phyloP scores from a whole-genome alignment of 208 protist genomes.

The Tritrichomonas foetus region DNA sequence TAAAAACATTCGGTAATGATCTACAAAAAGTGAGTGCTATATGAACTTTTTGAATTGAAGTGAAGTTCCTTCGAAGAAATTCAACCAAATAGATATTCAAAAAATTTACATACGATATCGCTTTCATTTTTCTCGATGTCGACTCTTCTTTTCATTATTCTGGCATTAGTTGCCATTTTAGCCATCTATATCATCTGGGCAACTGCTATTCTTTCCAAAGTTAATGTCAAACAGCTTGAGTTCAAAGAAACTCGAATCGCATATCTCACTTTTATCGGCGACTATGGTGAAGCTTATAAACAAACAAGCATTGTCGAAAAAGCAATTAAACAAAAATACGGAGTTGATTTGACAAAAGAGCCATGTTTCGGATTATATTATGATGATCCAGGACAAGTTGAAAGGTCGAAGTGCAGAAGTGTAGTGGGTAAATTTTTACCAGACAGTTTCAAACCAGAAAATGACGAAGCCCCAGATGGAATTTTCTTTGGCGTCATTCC shows the following conservation, averaged over 20 bases:
- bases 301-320: not conserved
- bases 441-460: not conserved
- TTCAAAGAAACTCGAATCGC: not conserved
- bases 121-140: no score
- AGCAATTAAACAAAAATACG: not conserved
- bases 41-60: no score
- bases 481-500: not conserved
- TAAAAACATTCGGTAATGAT: no score
- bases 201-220: not conserved
- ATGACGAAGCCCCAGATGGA: not conserved
- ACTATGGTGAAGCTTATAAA: not conserved
- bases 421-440: not conserved
- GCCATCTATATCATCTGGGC: not conserved
- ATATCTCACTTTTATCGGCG: not conserved
- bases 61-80: no score
- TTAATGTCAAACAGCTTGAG: not conserved
- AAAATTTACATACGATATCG: no score
- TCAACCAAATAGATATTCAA: no score
- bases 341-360: not conserved
- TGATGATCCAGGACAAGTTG: not conserved
- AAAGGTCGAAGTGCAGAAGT: not conserved
- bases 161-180: not conserved
- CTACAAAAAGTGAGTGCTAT: no score
- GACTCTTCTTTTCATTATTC: not conserved
- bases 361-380: not conserved